Evolutionary conservation across 2,329 filamentous ascomycete genomes (phyloP).

Genomic region (Westerdykella sp.): DNA sequence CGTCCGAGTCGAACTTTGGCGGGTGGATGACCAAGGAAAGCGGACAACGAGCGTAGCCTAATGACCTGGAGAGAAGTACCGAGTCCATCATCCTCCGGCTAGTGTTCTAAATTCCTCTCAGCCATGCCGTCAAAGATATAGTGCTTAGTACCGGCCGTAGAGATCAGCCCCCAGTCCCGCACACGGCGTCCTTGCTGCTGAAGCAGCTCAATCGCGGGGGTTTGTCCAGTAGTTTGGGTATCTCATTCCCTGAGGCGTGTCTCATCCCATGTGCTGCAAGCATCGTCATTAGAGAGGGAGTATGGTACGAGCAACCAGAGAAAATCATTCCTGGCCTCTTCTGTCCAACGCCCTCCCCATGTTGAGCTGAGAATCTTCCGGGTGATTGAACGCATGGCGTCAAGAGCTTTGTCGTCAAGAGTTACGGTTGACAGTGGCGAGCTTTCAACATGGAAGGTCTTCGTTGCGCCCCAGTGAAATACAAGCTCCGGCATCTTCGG

Average conservation of each 20-base stretch:
- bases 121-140: conserved; percentile 14
- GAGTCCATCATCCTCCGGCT: too few species aligned
- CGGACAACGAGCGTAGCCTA: conserved; percentile 49
- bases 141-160: conserved; percentile 12
- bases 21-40: conserved; percentile 57
- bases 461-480: conserved; percentile 30
- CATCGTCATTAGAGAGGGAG: conserved; percentile 9
- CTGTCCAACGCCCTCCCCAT: conserved; percentile 14
- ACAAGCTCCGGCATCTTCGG: conserved; percentile 14
- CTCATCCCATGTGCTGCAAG: conserved; percentile 3
- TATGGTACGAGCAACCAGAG: conserved; percentile 21
- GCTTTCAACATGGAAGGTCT: conserved; percentile 13
- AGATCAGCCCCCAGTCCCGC: conserved; percentile 21
- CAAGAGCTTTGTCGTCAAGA: conserved; percentile 13
- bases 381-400: conserved; percentile 18
- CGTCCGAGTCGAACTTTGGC: conserved; percentile 8
- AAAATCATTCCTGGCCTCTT: conserved; percentile 20
- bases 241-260: conserved; percentile 14
- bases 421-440: conserved; percentile 8
- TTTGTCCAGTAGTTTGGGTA: conserved; percentile 7
- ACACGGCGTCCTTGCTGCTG: conserved; percentile 1
- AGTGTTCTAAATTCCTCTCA: too few species aligned
- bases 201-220: conserved; percentile 12
- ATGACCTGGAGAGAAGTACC: conserved; percentile 11
- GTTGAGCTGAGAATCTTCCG: conserved; percentile 21